phyloP scores from a whole-genome alignment of 2,329 filamentous ascomycete genomes.

The Leptoxyphium fumago region DNA sequence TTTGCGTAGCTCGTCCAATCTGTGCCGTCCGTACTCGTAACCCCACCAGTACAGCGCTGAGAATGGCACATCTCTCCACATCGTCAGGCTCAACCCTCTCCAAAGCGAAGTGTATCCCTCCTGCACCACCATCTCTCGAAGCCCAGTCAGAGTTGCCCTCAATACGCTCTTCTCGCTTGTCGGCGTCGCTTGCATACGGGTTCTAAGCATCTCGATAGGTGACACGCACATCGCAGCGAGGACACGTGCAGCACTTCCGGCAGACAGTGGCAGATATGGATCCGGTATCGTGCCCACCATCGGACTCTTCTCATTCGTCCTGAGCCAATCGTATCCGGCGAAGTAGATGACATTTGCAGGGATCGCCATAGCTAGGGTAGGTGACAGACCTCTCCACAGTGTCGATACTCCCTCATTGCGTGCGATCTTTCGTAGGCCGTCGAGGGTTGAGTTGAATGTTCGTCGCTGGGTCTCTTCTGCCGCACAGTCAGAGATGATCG shows the following conservation, averaged over 20 bases:
- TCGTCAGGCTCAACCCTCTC: constrained; percentile 75
- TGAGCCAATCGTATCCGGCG: constrained; percentile 90
- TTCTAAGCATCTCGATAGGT: constrained; percentile 88
- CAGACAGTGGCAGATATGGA: constrained; percentile 62
- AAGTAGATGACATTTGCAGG: constrained; percentile 98
- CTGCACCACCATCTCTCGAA: constrained; percentile 62
- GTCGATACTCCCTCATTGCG: constrained; percentile 77
- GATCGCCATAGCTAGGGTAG: constrained; percentile 84
- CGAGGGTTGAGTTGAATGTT: constrained; percentile 79
- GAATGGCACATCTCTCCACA: constrained; percentile 96
- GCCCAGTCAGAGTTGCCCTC: constrained; percentile 58
- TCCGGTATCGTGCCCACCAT: constrained; percentile 48
- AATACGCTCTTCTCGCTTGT: constrained; percentile 48
- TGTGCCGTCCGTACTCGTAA: constrained; percentile 69
- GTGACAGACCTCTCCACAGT: constrained; percentile 86
- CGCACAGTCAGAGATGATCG: constrained; percentile 53
- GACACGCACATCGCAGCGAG: constrained; percentile 71
- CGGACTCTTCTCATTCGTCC: constrained; percentile 58
- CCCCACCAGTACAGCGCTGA: constrained; percentile 98
- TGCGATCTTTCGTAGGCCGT: constrained; percentile 87
- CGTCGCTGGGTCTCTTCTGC: constrained; percentile 74
- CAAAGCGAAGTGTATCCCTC: constrained; percentile 74
- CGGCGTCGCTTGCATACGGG: constrained; percentile 59
- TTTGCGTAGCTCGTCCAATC: constrained; percentile 52
- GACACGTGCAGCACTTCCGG: constrained; percentile 63